Percentiles rank a stretch among this genome's conserved stretches.
Evolutionary conservation across 148 eudicot species (phyloP).

Genomic region (Fallopia convolvulus): DNA sequence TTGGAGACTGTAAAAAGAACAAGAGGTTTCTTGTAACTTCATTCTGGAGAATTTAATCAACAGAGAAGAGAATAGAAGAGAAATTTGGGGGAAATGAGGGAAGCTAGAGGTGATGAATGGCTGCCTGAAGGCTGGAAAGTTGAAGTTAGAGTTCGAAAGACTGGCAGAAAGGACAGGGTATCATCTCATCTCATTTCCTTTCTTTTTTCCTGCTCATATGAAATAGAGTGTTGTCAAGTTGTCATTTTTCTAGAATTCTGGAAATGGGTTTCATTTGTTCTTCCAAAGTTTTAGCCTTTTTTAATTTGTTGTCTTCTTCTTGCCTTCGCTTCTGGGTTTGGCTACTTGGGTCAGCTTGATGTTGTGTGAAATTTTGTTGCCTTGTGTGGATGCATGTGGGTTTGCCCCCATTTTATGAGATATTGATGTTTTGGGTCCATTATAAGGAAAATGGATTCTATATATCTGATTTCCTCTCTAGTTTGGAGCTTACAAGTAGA

Average conservation of each 20-base stretch:
- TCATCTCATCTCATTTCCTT: not conserved
- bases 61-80: not conserved
- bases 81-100: constrained; percentile 14
- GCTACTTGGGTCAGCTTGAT: too few relatives aligned
- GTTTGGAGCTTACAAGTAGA: not conserved
- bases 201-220: not conserved
- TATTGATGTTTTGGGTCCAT: not conserved
- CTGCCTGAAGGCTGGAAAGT: constrained; percentile 73
- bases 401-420: not conserved
- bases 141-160: constrained; percentile 43
- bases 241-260: not conserved
- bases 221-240: not conserved
- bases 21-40: not conserved
- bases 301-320: not conserved
- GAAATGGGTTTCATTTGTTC: not conserved
- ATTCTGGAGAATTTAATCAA: not conserved
- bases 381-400: not conserved
- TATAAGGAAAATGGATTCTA: not conserved
- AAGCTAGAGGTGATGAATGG: constrained; percentile 32
- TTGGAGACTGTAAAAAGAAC: not conserved
- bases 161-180: constrained; percentile 66
- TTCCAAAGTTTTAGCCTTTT: not conserved
- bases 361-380: not conserved
- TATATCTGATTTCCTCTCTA: not conserved
- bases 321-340: not conserved